Evolutionary conservation across 345 rosid species (phyloP), one percentile per base, ranked within the genome.

Genomic region (Brassica napus): DNA sequence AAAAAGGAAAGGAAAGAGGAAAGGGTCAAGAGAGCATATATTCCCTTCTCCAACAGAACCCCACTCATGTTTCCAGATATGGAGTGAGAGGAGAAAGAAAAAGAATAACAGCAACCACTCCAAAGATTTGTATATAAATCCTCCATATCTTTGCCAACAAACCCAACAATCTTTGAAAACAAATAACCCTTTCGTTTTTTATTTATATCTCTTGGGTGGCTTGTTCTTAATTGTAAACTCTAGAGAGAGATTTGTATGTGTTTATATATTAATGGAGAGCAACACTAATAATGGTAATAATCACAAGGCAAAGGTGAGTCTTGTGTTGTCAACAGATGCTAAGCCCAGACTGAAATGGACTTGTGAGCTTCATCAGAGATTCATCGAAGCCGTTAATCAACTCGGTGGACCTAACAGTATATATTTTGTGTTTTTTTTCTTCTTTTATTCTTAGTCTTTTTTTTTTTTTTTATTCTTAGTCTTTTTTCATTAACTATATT

Each of bases 261-360:
- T 69, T 75, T 69, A 18, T 61, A 11, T 52, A 16, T 18, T 15
- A 69, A 80, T 80, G 83, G 83, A 70, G 72, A 80, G 4, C 35
- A 79, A 60, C 35, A 79, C 70, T 79, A 68, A 12, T 71, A 18
- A 73, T 71, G 28, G 28, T 59, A 59, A 15, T 73, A 63, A 64
- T 58, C 83, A 59, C 18, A 88, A 82, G 78, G 84, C 82, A 47
- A 86, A 82, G 69, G 88, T 88, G 96, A 90, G 76, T 76, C 88
- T 91, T 84, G 87, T 91, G 60, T 78, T 91, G 77, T 93, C 99
- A 30, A 84, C 92, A 34, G 98, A 95, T 87, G 91, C 97, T 34
- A 95, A 95, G 82, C 99, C 99, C 42, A 93, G 97, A 86, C 87
- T 95, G 23, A 95, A 95, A 83, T 93, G 99, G 99, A 90, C 93